These are phyloP conservation scores for Xylaria bambusicola DNA, from an alignment of 495 filamentous ascomycete species.

Conservation along the genomic window DNA sequence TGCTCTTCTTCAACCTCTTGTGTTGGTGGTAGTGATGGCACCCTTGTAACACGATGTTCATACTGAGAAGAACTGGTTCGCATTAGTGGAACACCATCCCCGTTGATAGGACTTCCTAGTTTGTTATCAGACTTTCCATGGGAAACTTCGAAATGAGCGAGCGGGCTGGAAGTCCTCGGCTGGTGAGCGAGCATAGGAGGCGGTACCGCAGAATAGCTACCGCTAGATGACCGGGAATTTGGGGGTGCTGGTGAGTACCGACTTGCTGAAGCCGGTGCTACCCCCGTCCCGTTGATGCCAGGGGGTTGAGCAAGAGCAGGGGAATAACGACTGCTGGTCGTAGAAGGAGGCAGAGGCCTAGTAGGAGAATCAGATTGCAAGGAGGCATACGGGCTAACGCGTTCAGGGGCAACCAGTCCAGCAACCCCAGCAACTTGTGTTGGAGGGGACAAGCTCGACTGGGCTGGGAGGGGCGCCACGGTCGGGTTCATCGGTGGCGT, in stretches of 20 bases:
- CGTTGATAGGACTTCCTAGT: slow-evolving; percentile 32
- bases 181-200: slow-evolving; percentile 67
- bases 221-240: slow-evolving; percentile 36
- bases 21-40: slow-evolving; percentile 53
- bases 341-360: slow-evolving; percentile 38
- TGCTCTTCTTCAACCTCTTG: slow-evolving; percentile 56
- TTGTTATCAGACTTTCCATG: slow-evolving; percentile 40
- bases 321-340: slow-evolving; percentile 56
- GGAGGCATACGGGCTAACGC: slow-evolving; percentile 63
- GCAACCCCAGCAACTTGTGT: slow-evolving; percentile 33
- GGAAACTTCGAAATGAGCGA: slow-evolving; percentile 65
- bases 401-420: slow-evolving; percentile 56
- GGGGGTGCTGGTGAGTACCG: slow-evolving; percentile 59
- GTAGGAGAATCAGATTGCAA: slow-evolving; percentile 44
- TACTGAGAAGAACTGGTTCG: slow-evolving; percentile 50
- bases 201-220: slow-evolving; percentile 42
- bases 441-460: slow-evolving; percentile 29
- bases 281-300: slow-evolving; percentile 28
- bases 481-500: slow-evolving; percentile 26
- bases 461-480: slow-evolving; percentile 33
- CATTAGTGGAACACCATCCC: slow-evolving; percentile 37
- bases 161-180: slow-evolving; percentile 81
- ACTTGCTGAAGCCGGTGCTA: slow-evolving; percentile 43
- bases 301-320: slow-evolving; percentile 56
- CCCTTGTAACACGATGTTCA: slow-evolving; percentile 46